phyloP scores from a whole-genome alignment of 805 yeast genomes.

The Debaryomyces tyrocola region DNA sequence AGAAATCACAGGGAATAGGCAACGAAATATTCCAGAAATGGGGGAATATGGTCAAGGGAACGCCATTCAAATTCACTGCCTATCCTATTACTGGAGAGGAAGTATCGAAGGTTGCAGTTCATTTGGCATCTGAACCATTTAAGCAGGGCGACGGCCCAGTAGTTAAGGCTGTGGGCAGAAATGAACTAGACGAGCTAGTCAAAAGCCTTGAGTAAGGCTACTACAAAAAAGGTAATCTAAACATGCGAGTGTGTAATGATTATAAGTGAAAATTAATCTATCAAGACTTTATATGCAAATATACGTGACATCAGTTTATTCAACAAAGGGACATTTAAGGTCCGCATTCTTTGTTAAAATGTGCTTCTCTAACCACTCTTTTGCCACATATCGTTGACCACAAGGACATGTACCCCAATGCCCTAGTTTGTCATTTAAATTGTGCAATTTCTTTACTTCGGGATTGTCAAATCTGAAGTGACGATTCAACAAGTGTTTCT shows the following conservation, averaged over 20 bases:
- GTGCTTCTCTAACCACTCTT: constrained; percentile 39
- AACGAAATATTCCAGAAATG: constrained; percentile 29
- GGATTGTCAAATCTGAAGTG: constrained; percentile 58
- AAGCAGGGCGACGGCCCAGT: constrained; percentile 13
- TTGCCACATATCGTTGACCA: constrained; percentile 32
- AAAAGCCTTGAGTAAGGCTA: neutral
- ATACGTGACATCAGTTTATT: constrained; percentile 1
- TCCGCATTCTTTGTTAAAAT: constrained; percentile 24
- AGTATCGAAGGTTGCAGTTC: constrained; percentile 58
- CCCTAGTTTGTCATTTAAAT: constrained; percentile 51
- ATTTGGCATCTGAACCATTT: constrained; percentile 29
- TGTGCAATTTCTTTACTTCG: constrained; percentile 44
- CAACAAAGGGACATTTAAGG: constrained; percentile 19
- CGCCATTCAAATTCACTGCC: constrained; percentile 4
- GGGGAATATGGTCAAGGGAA: neutral
- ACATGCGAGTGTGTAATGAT: too few species aligned
- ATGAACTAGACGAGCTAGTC: constrained; percentile 10
- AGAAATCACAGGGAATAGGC: constrained; percentile 35
- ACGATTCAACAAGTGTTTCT: constrained; percentile 60
- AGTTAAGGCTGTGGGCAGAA: constrained; percentile 20
- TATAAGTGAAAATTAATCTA: too few species aligned
- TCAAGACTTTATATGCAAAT: neutral
- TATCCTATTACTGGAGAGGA: constrained; percentile 63
- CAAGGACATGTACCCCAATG: constrained; percentile 53
- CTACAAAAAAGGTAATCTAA: too few species aligned